Conservation (phyloP, 2,329 filamentous ascomycete species). For the Epicoccum nigrum region DNA sequence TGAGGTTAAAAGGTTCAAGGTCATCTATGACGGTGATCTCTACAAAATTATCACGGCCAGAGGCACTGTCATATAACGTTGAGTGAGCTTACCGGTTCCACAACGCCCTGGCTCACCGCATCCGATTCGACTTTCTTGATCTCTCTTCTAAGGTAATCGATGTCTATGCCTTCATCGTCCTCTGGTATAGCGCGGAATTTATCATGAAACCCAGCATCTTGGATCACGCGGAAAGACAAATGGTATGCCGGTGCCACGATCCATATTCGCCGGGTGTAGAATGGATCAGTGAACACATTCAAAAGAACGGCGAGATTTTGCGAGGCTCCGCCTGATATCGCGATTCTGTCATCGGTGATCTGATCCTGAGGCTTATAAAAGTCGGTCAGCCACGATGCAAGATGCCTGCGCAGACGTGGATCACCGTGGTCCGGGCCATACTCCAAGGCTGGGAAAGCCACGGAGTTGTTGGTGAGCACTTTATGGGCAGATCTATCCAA, state of each 20-base stretch:
- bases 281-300: constrained; percentile 79
- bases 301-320: constrained; percentile 81
- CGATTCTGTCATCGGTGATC: constrained; percentile 66
- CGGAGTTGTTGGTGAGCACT: constrained; percentile 65
- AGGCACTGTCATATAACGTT: not conserved
- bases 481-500: constrained; percentile 66
- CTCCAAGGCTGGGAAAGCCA: constrained; percentile 69
- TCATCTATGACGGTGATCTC: not conserved
- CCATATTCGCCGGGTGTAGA: constrained; percentile 77
- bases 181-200: constrained; percentile 74
- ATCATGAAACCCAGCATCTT: constrained; percentile 74
- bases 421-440: constrained; percentile 79
- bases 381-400: constrained; percentile 72
- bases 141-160: constrained; percentile 63
- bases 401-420: constrained; percentile 61
- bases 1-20: not conserved
- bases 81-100: constrained; percentile 50
- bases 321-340: constrained; percentile 83
- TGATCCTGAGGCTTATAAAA: constrained; percentile 62
- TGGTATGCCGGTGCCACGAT: constrained; percentile 83
- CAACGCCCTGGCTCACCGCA: constrained; percentile 46
- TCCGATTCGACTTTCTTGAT: constrained; percentile 58
- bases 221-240: constrained; percentile 83
- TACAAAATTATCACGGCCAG: not conserved
- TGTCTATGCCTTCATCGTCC: constrained; percentile 76